Percentiles rank a stretch among this genome's conserved stretches.
Evolutionary conservation across 345 rosid species (phyloP).

Genomic region (Carallia brachiata): DNA sequence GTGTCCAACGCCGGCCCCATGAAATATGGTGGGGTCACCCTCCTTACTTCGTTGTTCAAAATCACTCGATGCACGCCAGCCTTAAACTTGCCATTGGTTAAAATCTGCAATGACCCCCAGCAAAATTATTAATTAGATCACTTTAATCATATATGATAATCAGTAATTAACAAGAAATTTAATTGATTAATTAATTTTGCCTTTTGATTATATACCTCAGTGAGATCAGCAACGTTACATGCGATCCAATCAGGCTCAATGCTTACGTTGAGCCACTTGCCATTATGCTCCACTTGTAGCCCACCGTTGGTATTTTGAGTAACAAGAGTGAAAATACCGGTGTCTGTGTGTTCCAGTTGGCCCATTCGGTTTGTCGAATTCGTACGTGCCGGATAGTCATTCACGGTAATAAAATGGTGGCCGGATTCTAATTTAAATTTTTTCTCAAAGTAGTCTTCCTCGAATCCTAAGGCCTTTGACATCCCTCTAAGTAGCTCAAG

Average conservation of each 20-base stretch:
- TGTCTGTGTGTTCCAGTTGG: slow-evolving; percentile 5
- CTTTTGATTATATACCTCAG: neutral
- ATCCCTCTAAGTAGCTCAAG: slow-evolving; percentile 7
- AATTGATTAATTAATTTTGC: too few relatives aligned
- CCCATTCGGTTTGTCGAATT: slow-evolving; percentile 12
- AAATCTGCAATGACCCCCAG: neutral
- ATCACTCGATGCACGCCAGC: slow-evolving; percentile 15
- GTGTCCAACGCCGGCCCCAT: slow-evolving; percentile 22
- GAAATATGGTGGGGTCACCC: slow-evolving; percentile 16
- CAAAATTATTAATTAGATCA: neutral
- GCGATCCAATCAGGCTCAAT: slow-evolving; percentile 9
- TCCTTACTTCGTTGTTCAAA: slow-evolving; percentile 22
- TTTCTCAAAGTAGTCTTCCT: slow-evolving; percentile 6
- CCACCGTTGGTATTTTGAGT: slow-evolving; percentile 11
- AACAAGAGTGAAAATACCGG: slow-evolving; percentile 2
- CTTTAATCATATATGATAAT: too few relatives aligned
- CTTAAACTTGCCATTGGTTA: slow-evolving; percentile 28
- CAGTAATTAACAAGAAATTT: too few relatives aligned
- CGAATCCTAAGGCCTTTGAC: slow-evolving; percentile 7
- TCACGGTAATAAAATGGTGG: slow-evolving; percentile 1
- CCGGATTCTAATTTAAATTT: slow-evolving; percentile 3
- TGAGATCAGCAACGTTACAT: slow-evolving; percentile 13
- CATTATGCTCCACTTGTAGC: slow-evolving; percentile 5
- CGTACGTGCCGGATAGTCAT: slow-evolving; percentile 9
- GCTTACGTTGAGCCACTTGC: slow-evolving; percentile 8